A percentile compares a stretch with the other conserved stretches of the same genome.
Conservation (phyloP, 1,139 yeast genomes). For the Barnettozyma hawaiiensis region DNA sequence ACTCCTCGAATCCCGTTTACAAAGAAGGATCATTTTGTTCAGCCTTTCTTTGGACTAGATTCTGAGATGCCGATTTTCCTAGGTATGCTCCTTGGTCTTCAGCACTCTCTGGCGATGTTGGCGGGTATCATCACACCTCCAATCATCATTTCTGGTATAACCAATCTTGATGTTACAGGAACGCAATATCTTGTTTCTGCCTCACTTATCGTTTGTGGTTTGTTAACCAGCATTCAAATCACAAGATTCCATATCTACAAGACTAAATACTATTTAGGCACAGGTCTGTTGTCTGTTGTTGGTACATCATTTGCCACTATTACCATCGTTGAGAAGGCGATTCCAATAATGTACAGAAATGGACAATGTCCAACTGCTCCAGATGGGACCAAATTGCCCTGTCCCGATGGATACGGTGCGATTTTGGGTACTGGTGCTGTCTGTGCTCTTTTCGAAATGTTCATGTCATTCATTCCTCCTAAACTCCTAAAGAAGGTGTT, state of each 20-base stretch:
- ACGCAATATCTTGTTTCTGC: slow-evolving; percentile 73
- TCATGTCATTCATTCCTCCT: slow-evolving; percentile 72
- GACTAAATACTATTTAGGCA: slow-evolving; percentile 74
- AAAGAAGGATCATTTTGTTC: slow-evolving; percentile 31
- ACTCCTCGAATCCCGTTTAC: slow-evolving; percentile 69
- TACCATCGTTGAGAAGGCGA: slow-evolving; percentile 66
- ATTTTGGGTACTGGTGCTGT: slow-evolving; percentile 69
- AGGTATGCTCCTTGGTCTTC: slow-evolving; percentile 75
- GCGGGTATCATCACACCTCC: slow-evolving; percentile 90
- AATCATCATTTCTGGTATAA: slow-evolving; percentile 57
- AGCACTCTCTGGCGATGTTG: slow-evolving; percentile 83
- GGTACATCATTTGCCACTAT: slow-evolving; percentile 89
- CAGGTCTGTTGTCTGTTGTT: slow-evolving; percentile 82
- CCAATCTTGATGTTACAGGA: slow-evolving; percentile 45
- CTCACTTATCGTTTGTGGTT: slow-evolving; percentile 68
- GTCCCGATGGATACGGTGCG: slow-evolving; percentile 65
- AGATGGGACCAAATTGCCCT: neutral
- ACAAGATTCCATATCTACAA: slow-evolving; percentile 68
- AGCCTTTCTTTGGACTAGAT: slow-evolving; percentile 78
- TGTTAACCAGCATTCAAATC: slow-evolving; percentile 69
- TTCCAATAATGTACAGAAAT: slow-evolving; percentile 70
- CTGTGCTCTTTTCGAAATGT: slow-evolving; percentile 69
- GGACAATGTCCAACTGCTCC: slow-evolving; percentile 55
- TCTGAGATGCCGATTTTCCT: slow-evolving; percentile 72
- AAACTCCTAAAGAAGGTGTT: slow-evolving; percentile 60